Evolutionary conservation across 1,139 yeast genomes (phyloP), one percentile per base, ranked within the genome.

Genomic region (Blastobotrys petasosporus): DNA sequence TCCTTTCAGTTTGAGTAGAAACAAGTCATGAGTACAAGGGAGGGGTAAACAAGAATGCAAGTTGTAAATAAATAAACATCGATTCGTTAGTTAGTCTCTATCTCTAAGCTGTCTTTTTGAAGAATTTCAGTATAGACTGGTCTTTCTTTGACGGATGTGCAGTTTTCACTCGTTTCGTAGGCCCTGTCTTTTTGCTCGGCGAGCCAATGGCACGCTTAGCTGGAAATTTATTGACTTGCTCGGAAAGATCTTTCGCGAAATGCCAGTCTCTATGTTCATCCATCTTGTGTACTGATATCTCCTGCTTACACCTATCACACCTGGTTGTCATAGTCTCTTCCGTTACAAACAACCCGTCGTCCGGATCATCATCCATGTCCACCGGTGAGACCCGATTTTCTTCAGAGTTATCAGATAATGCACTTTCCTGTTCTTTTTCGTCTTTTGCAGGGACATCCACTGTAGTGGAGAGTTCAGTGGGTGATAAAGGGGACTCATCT

Each of bases 221-320:
- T 13, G 17, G 32, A 11, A n/a, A 73, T 12, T 49, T 46, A 23
- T 49, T 74, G 70, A 4, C 61, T 67, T 59, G 79, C 65, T 20
- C 25, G 25, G 25, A 20, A 20, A 50, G 76, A 67, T 44, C 77
- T 71, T 29, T 55, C 2, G 73, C 74, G 48, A 61, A 60, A 45
- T 69, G 74, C 69, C 70, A 69, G 46, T 69, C 74, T 8, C 44
- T 48, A 47, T 69, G 74, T 42, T 67, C 70, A 9, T 46, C 57
- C 16, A 52, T 43, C 4, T 56, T 54, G 9, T 46, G 54, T 1
- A 47, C 31, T 0, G 45, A 31, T 10, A 62, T 48, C 2, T 45
- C 38, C 13, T 49, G 44, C 2, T 49, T 39, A 47, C 73, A 69
- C 20, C 56, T 50, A 2, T 53, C 51, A 39, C 73, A 67, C 11